A percentile compares a stretch with the other conserved stretches of the same genome.
phyloP scores from a whole-genome alignment of 176 grass and related monocot species.

The Pontederia paniculata region DNA sequence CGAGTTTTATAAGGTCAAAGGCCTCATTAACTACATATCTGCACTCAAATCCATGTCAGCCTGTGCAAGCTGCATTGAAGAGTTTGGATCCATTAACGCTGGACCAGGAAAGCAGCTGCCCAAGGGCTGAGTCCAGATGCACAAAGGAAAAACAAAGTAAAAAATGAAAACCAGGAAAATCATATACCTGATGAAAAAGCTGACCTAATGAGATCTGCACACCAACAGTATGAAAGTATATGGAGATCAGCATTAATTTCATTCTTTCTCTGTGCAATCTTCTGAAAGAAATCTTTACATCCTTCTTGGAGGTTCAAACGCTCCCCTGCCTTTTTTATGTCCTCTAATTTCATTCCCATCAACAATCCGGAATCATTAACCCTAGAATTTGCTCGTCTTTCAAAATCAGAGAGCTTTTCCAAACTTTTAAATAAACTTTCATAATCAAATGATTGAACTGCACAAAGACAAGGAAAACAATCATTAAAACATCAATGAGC shows the following conservation, averaged over 20 bases:
- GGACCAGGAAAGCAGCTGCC: too few species aligned
- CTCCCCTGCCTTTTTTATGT: slow-evolving; percentile 86
- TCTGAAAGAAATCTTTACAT: slow-evolving; percentile 75
- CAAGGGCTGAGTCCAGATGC: too few species aligned
- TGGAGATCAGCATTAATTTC: slow-evolving; percentile 59
- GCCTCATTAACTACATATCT: too few species aligned
- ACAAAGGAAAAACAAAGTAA: slow-evolving; percentile 3
- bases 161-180: background rate
- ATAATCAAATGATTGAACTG: slow-evolving; percentile 64
- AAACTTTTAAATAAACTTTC: slow-evolving; percentile 54
- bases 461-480: slow-evolving; percentile 1
- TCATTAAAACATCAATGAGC: background rate
- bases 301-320: slow-evolving; percentile 82
- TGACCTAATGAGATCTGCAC: slow-evolving; percentile 88
- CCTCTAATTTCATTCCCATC: slow-evolving; percentile 78
- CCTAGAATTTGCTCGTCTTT: slow-evolving; percentile 80
- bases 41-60: too few species aligned
- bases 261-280: slow-evolving; percentile 50
- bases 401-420: slow-evolving; percentile 70
- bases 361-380: slow-evolving; percentile 77
- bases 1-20: too few species aligned
- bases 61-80: too few species aligned
- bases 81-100: too few species aligned
- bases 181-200: slow-evolving; percentile 76
- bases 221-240: slow-evolving; percentile 98